Evolutionary conservation across 257 asterid species (phyloP).

Genomic region (Rehmannia glutinosa): DNA sequence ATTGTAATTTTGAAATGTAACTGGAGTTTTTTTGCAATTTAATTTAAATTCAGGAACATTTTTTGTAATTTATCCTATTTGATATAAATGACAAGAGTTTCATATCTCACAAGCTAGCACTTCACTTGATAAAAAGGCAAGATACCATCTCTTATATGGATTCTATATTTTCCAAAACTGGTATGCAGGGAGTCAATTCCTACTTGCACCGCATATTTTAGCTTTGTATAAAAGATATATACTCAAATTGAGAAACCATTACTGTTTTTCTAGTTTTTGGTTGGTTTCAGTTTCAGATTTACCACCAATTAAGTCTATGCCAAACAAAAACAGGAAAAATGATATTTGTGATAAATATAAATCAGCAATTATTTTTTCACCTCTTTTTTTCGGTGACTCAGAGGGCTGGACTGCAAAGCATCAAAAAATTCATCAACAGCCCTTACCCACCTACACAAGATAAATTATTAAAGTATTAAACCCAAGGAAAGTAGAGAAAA

Average conservation of each 20-base stretch:
- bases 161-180: not conserved
- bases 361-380: slow-evolving; percentile 13
- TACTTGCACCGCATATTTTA: not conserved
- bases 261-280: not conserved
- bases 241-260: not conserved
- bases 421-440: slow-evolving; percentile 73
- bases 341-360: not conserved
- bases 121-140: not conserved
- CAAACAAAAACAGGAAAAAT: not conserved
- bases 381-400: slow-evolving; percentile 42
- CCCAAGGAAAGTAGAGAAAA: slow-evolving; percentile 7
- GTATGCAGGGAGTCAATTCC: not conserved
- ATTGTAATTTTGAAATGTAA: too few relatives aligned
- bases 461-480: not conserved
- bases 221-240: not conserved
- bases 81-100: too few relatives aligned
- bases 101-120: too few relatives aligned
- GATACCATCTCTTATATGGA: not conserved
- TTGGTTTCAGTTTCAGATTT: not conserved
- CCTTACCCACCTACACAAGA: slow-evolving; percentile 77
- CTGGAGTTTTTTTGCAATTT: too few relatives aligned
- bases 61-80: too few relatives aligned
- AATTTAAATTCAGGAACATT: too few relatives aligned
- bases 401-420: slow-evolving; percentile 55
- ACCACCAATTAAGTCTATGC: not conserved